A percentile compares a stretch with the other conserved stretches of the same genome.
phyloP scores from a whole-genome alignment of 495 filamentous ascomycete genomes.

The Aspergillus funiculosus region DNA sequence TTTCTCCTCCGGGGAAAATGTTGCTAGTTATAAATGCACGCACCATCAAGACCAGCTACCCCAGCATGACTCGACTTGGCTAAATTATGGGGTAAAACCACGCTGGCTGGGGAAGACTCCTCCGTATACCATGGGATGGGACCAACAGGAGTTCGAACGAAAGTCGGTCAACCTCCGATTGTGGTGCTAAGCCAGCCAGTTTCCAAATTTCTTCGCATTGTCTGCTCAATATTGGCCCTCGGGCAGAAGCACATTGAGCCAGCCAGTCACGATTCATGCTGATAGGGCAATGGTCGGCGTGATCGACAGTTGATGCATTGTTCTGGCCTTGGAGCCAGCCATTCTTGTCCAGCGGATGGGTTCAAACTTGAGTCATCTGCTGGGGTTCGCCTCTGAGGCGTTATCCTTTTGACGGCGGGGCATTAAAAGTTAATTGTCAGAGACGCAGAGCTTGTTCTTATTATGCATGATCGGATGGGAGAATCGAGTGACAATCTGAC shows the following conservation, averaged over 20 bases:
- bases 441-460: too few relatives aligned
- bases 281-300: not conserved
- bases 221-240: not conserved
- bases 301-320: not conserved
- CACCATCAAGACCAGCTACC: not conserved
- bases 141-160: constrained; percentile 1
- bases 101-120: not conserved
- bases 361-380: too few relatives aligned
- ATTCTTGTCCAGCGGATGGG: too few relatives aligned
- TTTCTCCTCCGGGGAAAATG: not conserved
- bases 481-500: too few relatives aligned
- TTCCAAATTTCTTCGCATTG: not conserved
- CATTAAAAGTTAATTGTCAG: too few relatives aligned
- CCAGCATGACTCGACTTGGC: constrained; percentile 12
- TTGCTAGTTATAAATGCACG: constrained; percentile 4
- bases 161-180: constrained; percentile 19
- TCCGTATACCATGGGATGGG: too few relatives aligned
- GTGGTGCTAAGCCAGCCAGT: too few relatives aligned
- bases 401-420: too few relatives aligned
- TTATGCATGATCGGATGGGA: too few relatives aligned
- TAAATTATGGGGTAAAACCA: constrained; percentile 8
- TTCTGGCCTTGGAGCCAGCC: not conserved
- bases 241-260: not conserved
- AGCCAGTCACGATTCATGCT: not conserved
- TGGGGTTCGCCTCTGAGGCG: too few relatives aligned